A percentile compares a stretch with the other conserved stretches of the same genome.
These are phyloP conservation scores for Aspergillus carbonarius DNA, from an alignment of 2,329 filamentous ascomycete species.

Conservation along the genomic window DNA sequence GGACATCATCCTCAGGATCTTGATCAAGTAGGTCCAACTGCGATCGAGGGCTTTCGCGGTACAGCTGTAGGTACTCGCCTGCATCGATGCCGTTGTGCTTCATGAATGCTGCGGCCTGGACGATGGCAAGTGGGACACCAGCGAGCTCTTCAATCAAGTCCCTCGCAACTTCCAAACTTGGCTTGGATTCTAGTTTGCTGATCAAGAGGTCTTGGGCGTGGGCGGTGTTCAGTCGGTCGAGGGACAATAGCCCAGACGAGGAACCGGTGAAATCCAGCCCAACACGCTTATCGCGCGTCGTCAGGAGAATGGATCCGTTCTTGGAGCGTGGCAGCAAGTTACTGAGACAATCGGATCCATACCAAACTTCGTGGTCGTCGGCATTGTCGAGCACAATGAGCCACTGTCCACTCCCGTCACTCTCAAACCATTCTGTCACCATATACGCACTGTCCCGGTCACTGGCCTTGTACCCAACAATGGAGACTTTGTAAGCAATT, in stretches of 20 bases:
- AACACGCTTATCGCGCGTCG: not conserved
- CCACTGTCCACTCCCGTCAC: not conserved
- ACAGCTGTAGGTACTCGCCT: not conserved
- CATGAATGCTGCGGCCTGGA: conserved; percentile 6
- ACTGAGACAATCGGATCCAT: not conserved
- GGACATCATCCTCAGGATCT: not conserved
- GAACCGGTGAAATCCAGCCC: not conserved
- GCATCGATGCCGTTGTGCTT: not conserved
- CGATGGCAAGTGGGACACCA: not conserved
- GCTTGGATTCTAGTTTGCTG: not conserved
- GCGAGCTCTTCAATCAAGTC: not conserved
- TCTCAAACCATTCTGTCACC: not conserved
- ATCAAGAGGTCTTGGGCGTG: not conserved
- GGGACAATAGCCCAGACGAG: not conserved
- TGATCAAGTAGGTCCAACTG: not conserved
- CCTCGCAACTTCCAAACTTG: not conserved
- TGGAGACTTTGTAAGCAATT: not conserved
- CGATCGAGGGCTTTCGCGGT: not conserved
- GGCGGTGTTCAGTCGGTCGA: not conserved
- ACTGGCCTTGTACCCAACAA: not conserved
- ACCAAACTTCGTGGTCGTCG: not conserved
- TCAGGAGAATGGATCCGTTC: conserved; percentile 3
- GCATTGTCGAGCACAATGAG: conserved; percentile 1
- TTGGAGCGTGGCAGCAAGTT: conserved; percentile 1
- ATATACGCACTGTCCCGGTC: not conserved